These are phyloP conservation scores for Starmerella geochares DNA, from an alignment of 805 yeast species.

Conservation along the genomic window DNA sequence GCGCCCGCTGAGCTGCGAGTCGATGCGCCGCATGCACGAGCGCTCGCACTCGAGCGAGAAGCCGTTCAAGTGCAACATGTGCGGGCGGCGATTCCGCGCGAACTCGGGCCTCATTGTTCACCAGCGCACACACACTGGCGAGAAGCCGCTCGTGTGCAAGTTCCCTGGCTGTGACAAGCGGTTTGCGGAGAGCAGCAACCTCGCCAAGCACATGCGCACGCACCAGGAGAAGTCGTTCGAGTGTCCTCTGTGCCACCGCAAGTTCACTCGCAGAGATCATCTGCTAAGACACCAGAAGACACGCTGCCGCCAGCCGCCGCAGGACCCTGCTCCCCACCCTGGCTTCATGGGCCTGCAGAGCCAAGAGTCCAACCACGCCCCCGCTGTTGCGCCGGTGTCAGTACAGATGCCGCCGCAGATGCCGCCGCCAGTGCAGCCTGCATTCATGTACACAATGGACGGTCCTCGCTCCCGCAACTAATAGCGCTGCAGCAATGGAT, in stretches of 20 bases:
- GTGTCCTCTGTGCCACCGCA: conserved; percentile 21
- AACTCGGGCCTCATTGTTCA: conserved; percentile 77
- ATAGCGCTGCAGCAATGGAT: no score
- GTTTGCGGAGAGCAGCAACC: conserved; percentile 80
- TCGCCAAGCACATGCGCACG: conserved; percentile 76
- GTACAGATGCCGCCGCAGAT: no score
- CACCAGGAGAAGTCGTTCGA: conserved; percentile 38
- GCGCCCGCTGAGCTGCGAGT: conserved; percentile 62
- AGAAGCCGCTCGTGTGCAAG: conserved; percentile 71
- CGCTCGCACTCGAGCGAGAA: conserved; percentile 83
- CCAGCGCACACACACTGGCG: conserved; percentile 78
- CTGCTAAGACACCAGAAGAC: conserved; percentile 22
- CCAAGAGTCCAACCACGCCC: background rate
- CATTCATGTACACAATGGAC: background rate
- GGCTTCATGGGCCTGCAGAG: background rate
- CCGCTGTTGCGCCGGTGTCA: no score
- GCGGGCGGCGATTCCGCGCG: conserved; percentile 74
- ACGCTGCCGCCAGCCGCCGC: conserved; percentile 9
- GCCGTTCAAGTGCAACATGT: conserved; percentile 63
- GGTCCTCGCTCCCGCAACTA: background rate
- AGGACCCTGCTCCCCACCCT: background rate
- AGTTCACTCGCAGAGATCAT: conserved; percentile 26
- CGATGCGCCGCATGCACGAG: conserved; percentile 69
- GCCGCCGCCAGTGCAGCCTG: background rate
- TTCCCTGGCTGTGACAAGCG: conserved; percentile 72